phyloP scores from a whole-genome alignment of 306 rosid genomes.

The apple (Malus domestica) region ASM211411v1 NC_041803.1:40221501-40222000 shows the following conservation, averaged over 20 bases:
- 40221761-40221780: constrained; percentile 46
- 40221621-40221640: neutral
- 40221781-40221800: constrained; percentile 60
- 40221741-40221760: constrained; percentile 61
- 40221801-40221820: neutral
- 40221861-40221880: constrained; percentile 47
- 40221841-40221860: constrained; percentile 37
- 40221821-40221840: constrained; percentile 26
- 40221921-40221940: constrained; percentile 35
- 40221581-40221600: constrained; percentile 46
- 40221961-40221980: constrained; percentile 50
- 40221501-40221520: neutral
- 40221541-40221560: constrained; percentile 4
- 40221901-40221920: constrained; percentile 73
- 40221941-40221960: constrained; percentile 71
- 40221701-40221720: neutral
- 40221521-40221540: neutral
- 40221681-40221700: constrained; percentile 70
- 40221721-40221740: constrained; percentile 21
- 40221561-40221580: constrained; percentile 75
- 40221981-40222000: constrained; percentile 71
- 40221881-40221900: neutral
- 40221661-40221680: constrained; percentile 73
- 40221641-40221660: constrained; percentile 47
- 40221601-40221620: constrained; percentile 60